Evolutionary conservation across 768 basidiomycete genomes (phyloP).

Genomic region (Chlorophyllum brunneum): DNA sequence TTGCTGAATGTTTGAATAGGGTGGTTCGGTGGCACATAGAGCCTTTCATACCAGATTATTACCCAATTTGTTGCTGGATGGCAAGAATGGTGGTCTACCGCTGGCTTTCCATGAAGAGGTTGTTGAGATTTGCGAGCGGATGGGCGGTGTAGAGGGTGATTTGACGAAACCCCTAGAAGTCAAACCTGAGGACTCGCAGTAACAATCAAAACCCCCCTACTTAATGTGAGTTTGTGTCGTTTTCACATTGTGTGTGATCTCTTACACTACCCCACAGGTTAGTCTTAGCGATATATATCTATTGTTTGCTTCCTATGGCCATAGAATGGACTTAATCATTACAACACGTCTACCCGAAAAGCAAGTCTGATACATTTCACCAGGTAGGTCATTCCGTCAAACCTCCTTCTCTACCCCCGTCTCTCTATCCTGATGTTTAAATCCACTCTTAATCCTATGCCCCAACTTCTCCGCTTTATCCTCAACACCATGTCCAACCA

Average conservation of each 20-base stretch:
- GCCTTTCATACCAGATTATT: slow-evolving; percentile 48
- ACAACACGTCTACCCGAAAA: too few species aligned
- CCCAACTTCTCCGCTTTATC: slow-evolving; percentile 36
- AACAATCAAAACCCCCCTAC: slow-evolving; percentile 11
- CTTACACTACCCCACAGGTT: neutral
- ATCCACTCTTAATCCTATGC: slow-evolving; percentile 33
- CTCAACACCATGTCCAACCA: slow-evolving; percentile 50
- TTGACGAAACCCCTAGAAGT: neutral
- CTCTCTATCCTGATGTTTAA: slow-evolving; percentile 28
- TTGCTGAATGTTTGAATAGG: slow-evolving; percentile 27
- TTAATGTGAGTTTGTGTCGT: slow-evolving; percentile 19
- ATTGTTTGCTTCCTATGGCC: neutral
- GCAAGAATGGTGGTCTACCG: slow-evolving; percentile 36
- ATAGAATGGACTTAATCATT: neutral
- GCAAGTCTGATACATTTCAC: neutral
- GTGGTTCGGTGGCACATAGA: slow-evolving; percentile 43
- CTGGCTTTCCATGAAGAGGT: slow-evolving; percentile 47
- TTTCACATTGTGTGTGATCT: neutral
- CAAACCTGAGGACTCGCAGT: neutral
- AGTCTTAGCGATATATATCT: slow-evolving; percentile 3
- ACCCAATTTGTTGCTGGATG: slow-evolving; percentile 32
- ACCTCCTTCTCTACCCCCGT: slow-evolving; percentile 37
- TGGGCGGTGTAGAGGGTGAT: slow-evolving; percentile 44
- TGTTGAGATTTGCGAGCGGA: slow-evolving; percentile 35
- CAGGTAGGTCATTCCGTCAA: slow-evolving; percentile 14